Percentiles rank a stretch among this genome's conserved stretches.
Evolutionary conservation across 2,329 filamentous ascomycete genomes (phyloP).

Genomic region (Penicillium sp.): DNA sequence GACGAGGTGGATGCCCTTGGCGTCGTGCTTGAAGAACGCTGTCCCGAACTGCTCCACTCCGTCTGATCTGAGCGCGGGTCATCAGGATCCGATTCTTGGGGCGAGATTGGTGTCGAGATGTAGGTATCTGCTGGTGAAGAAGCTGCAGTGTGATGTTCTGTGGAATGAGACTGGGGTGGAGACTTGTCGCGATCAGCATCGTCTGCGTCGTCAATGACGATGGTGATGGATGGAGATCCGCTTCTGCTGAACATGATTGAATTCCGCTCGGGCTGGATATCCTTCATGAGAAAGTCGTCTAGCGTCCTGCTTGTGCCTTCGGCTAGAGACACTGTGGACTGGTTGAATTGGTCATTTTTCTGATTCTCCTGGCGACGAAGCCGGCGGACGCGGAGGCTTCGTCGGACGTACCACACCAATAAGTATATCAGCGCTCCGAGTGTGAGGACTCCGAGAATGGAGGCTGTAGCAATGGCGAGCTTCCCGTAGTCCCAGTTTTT

Average conservation of each 20-base stretch:
- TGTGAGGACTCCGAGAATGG: slow-evolving; percentile 22
- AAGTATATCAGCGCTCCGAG: slow-evolving; percentile 23
- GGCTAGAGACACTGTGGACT: slow-evolving; percentile 17
- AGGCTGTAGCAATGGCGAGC: slow-evolving; percentile 27
- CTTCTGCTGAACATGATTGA: slow-evolving; percentile 31
- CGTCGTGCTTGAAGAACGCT: slow-evolving; percentile 1
- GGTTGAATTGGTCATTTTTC: slow-evolving; percentile 17
- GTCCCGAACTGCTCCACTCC: background rate
- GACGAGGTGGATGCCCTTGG: slow-evolving; percentile 4
- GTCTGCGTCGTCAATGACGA: slow-evolving; percentile 11
- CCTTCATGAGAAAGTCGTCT: slow-evolving; percentile 18
- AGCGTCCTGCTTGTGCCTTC: slow-evolving; percentile 20
- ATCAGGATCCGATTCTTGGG: slow-evolving; percentile 1
- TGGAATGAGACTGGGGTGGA: background rate
- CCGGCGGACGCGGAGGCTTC: slow-evolving; percentile 14
- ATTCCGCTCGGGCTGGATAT: slow-evolving; percentile 21
- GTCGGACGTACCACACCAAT: slow-evolving; percentile 20
- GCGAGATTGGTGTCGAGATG: slow-evolving; percentile 4
- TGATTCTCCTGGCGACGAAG: slow-evolving; percentile 12
- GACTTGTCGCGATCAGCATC: background rate
- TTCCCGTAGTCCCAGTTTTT: slow-evolving; percentile 20
- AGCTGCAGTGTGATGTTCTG: slow-evolving; percentile 2
- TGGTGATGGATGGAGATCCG: slow-evolving; percentile 24
- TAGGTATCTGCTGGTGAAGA: background rate
- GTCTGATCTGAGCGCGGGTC: background rate